Evolutionary conservation across 1,284 basidiomycete species (phyloP).

Genomic region (Puccinia polysora): DNA sequence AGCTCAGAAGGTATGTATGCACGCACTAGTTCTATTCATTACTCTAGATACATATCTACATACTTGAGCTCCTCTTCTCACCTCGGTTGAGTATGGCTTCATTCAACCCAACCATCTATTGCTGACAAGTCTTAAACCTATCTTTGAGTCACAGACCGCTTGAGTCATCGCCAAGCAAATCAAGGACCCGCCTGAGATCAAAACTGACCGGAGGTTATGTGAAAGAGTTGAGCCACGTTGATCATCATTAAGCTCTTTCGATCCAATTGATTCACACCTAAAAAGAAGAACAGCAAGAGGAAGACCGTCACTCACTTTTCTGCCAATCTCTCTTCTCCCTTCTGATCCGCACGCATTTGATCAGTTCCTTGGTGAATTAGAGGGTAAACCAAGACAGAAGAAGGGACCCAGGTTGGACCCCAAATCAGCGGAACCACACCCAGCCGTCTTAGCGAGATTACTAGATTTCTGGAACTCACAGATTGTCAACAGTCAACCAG

Average conservation of each 20-base stretch:
- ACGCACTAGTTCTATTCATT: too few species aligned
- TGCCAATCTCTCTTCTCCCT: neutral
- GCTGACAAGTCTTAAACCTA: neutral
- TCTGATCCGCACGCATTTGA: neutral
- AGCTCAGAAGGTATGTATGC: too few species aligned
- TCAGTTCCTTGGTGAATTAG: slow-evolving; percentile 32
- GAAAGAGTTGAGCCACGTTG: slow-evolving; percentile 19
- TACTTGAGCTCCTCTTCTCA: too few species aligned
- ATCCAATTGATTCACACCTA: too few species aligned
- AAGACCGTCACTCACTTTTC: too few species aligned
- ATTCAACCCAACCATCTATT: too few species aligned
- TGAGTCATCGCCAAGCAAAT: slow-evolving; percentile 18
- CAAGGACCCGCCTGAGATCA: neutral
- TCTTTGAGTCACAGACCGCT: slow-evolving; percentile 35
- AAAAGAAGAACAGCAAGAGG: too few species aligned
- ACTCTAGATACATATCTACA: too few species aligned
- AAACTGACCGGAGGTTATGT: slow-evolving; percentile 22
- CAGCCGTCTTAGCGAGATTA: slow-evolving; percentile 12
- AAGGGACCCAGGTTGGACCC: neutral
- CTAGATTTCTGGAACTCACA: slow-evolving; percentile 32
- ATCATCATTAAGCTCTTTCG: too few species aligned
- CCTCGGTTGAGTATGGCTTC: too few species aligned
- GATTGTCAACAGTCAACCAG: neutral
- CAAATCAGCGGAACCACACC: slow-evolving; percentile 21
- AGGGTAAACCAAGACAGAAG: slow-evolving; percentile 18